Conservation (phyloP, 1,284 basidiomycete species). For the Fistulina hepatica region DNA sequence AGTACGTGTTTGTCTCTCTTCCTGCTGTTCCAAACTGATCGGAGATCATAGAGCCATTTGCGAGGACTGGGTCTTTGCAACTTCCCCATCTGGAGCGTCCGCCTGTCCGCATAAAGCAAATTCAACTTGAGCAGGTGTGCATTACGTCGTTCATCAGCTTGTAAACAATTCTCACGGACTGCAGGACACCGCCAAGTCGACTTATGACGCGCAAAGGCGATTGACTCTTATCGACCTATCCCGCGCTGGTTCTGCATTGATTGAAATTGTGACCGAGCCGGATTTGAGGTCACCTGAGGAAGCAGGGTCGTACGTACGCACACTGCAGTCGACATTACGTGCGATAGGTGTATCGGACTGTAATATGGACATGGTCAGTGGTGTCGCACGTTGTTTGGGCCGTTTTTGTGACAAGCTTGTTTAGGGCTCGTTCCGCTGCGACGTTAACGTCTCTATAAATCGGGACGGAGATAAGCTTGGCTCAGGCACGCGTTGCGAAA, state of each 20-base stretch:
- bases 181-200: slow-evolving; percentile 92
- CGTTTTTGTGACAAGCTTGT: neutral
- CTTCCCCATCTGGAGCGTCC: slow-evolving; percentile 34
- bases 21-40: neutral
- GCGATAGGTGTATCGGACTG: slow-evolving; percentile 85
- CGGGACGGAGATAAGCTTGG: slow-evolving; percentile 54
- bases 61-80: slow-evolving; percentile 39
- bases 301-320: slow-evolving; percentile 80
- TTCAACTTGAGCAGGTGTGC: slow-evolving; percentile 89
- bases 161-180: neutral
- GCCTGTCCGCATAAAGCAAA: slow-evolving; percentile 76
- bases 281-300: slow-evolving; percentile 92
- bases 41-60: slow-evolving; percentile 6
- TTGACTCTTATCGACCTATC: slow-evolving; percentile 79
- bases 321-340: slow-evolving; percentile 75
- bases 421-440: slow-evolving; percentile 88
- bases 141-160: neutral
- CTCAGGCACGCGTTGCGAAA: slow-evolving; percentile 84
- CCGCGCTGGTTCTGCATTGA: slow-evolving; percentile 78
- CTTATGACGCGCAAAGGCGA: slow-evolving; percentile 45
- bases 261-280: slow-evolving; percentile 95
- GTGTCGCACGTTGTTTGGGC: neutral
- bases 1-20: slow-evolving; percentile 17
- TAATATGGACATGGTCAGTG: slow-evolving; percentile 88
- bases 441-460: slow-evolving; percentile 92